Percentiles rank a stretch among this genome's conserved stretches.
Evolutionary conservation across 495 filamentous ascomycete genomes (phyloP).

Genomic region (Rusavskia elegans): DNA sequence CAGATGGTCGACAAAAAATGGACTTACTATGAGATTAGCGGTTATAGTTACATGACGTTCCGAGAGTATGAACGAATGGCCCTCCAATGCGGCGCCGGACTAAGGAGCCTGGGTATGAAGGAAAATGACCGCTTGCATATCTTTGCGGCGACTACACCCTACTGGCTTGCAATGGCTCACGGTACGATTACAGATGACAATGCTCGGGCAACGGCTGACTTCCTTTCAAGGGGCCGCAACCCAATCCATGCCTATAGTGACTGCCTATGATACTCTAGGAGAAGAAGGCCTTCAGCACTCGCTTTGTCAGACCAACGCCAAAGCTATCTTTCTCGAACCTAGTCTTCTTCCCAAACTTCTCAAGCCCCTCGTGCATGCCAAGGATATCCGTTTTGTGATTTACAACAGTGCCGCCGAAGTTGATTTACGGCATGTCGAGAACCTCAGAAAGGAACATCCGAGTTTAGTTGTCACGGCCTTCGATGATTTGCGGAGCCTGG

Average conservation of each 20-base stretch:
- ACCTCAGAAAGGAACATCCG: slow-evolving; percentile 52
- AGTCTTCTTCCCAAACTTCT: slow-evolving; percentile 64
- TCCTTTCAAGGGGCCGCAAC: slow-evolving; percentile 39
- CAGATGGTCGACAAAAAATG: slow-evolving; percentile 85
- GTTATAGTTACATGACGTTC: slow-evolving; percentile 75
- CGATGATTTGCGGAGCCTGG: slow-evolving; percentile 68
- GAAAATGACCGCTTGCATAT: slow-evolving; percentile 67
- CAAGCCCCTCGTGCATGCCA: slow-evolving; percentile 69
- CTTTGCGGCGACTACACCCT: slow-evolving; percentile 61
- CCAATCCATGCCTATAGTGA: slow-evolving; percentile 91
- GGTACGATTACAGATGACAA: slow-evolving; percentile 19
- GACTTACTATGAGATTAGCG: slow-evolving; percentile 86
- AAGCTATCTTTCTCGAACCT: slow-evolving; percentile 82
- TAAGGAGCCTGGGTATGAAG: slow-evolving; percentile 63
- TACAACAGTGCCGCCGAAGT: slow-evolving; percentile 71
- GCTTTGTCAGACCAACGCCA: slow-evolving; percentile 69
- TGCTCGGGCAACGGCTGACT: not conserved
- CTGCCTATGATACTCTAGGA: slow-evolving; percentile 92
- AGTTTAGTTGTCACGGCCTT: slow-evolving; percentile 64
- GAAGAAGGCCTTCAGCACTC: slow-evolving; percentile 89
- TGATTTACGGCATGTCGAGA: slow-evolving; percentile 65
- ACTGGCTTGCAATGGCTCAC: slow-evolving; percentile 69
- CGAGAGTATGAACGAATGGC: slow-evolving; percentile 70
- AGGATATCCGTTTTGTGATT: slow-evolving; percentile 64
- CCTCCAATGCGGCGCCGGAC: slow-evolving; percentile 56